Conservation (phyloP, 78 protist species). For the Planoprotostelium fungivorum region DNA sequence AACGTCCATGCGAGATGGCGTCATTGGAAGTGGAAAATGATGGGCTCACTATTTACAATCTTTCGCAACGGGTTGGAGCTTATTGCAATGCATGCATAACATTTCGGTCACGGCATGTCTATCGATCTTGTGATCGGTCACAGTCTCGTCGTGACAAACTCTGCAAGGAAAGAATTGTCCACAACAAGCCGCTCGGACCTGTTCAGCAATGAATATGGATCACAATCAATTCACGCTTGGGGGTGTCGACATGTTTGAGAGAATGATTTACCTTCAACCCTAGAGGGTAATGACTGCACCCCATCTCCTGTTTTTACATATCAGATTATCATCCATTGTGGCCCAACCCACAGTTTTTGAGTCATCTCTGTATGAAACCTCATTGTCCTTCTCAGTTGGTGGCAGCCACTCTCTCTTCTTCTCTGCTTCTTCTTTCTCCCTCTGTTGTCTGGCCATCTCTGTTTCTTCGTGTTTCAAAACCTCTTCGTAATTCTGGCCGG, state of each 20-base stretch:
- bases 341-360: background rate
- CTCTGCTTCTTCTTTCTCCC: background rate
- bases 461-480: background rate
- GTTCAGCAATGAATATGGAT: background rate
- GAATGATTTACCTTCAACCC: background rate
- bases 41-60: background rate
- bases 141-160: background rate
- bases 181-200: conserved; percentile 2
- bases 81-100: background rate
- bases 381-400: background rate
- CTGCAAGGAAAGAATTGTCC: background rate
- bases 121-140: background rate
- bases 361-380: background rate
- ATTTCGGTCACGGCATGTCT: background rate
- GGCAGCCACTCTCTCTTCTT: background rate
- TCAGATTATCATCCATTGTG: background rate
- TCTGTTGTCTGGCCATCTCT: background rate
- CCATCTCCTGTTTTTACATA: background rate
- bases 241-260: background rate
- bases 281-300: background rate
- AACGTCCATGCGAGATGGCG: background rate
- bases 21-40: background rate
- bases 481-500: background rate
- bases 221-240: background rate
- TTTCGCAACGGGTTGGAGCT: background rate